Percentiles rank a stretch among this genome's conserved stretches.
phyloP scores from a whole-genome alignment of 2,329 filamentous ascomycete genomes.

The Cadophora malorum region DNA sequence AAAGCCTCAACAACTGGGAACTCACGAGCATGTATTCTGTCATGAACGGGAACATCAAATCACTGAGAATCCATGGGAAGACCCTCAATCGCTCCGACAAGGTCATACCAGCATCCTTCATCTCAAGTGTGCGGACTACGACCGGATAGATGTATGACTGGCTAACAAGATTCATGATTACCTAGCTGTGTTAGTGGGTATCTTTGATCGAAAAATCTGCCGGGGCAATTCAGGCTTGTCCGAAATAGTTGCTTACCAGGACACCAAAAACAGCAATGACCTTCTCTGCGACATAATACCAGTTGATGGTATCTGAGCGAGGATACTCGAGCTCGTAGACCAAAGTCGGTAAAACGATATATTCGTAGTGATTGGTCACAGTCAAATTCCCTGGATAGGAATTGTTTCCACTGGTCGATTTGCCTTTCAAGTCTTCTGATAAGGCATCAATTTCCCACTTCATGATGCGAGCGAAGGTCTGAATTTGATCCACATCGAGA shows the following conservation, averaged over 20 bases:
- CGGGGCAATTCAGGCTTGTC: too few relatives aligned
- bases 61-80: conserved; percentile 77
- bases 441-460: conserved; percentile 65
- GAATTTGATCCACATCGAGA: conserved; percentile 66
- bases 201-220: too few relatives aligned
- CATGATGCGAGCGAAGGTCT: conserved; percentile 69
- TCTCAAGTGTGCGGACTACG: conserved; percentile 68
- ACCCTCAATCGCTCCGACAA: conserved; percentile 65
- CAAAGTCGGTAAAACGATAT: conserved; percentile 75
- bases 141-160: conserved; percentile 81
- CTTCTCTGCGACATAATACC: conserved; percentile 79
- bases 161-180: conserved; percentile 80
- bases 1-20: neutral
- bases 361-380: conserved; percentile 70
- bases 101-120: conserved; percentile 70
- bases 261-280: conserved; percentile 72
- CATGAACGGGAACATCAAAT: conserved; percentile 79
- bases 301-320: conserved; percentile 71
- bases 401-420: conserved; percentile 56
- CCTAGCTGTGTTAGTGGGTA: neutral
- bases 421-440: conserved; percentile 66
- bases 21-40: conserved; percentile 68
- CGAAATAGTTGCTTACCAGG: conserved; percentile 50
- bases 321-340: conserved; percentile 84
- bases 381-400: conserved; percentile 75